Conservation (phyloP, 495 filamentous ascomycete genomes). For the Xylaria grammica region DNA sequence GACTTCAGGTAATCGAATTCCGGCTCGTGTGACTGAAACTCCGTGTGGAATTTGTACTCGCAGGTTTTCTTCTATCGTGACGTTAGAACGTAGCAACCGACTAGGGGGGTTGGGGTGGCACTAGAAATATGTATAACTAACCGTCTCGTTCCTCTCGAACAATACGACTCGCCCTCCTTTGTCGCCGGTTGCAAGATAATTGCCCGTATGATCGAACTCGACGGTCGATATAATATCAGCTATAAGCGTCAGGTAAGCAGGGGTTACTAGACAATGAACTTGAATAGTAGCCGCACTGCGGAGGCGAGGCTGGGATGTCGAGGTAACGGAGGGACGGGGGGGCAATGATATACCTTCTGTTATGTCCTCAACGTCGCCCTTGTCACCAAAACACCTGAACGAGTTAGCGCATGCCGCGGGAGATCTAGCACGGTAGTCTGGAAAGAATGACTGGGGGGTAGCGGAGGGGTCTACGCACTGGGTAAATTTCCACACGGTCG, state of each 20-base stretch:
- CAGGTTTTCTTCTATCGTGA: constrained; percentile 94
- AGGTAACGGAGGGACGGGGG: constrained; percentile 10
- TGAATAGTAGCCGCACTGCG: background rate
- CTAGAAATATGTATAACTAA: constrained; percentile 48
- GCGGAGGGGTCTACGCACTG: constrained; percentile 73
- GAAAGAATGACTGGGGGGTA: background rate
- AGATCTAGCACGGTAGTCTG: background rate
- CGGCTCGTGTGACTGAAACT: constrained; percentile 98
- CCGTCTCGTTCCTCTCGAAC: constrained; percentile 97
- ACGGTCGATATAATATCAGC: constrained; percentile 99
- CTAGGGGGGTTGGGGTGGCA: background rate
- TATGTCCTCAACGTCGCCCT: constrained; percentile 99
- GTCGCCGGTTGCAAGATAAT: constrained; percentile 96
- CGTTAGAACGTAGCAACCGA: constrained; percentile 17
- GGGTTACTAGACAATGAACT: background rate
- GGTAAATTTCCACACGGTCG: constrained; percentile 97
- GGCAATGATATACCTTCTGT: constrained; percentile 78
- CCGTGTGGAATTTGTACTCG: constrained; percentile 99
- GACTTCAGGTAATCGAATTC: constrained; percentile 99
- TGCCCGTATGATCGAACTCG: constrained; percentile 98
- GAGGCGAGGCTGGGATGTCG: background rate
- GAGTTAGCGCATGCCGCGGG: constrained; percentile 26
- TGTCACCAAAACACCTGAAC: constrained; percentile 95
- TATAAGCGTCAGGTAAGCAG: constrained; percentile 44
- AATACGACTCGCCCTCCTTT: constrained; percentile 96